A percentile compares a stretch with the other conserved stretches of the same genome.
phyloP scores from a whole-genome alignment of 116 monocot genomes.

The Thalassia testudinum region DNA sequence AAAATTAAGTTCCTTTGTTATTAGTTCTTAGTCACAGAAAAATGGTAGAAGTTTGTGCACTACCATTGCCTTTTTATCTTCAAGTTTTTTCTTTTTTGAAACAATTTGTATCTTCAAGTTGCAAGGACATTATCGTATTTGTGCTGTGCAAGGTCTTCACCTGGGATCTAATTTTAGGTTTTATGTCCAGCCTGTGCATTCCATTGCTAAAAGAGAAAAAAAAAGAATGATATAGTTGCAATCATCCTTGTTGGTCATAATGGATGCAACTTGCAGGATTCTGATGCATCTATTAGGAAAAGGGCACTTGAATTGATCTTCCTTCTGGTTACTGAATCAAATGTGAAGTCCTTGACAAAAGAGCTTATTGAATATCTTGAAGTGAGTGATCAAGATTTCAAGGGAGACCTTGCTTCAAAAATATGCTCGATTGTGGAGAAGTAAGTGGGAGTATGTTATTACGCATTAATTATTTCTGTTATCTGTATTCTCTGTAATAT shows the following conservation, averaged over 20 bases:
- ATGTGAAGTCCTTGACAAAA: slow-evolving; percentile 75
- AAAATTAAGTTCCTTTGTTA: no score
- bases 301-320: slow-evolving; percentile 94
- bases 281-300: slow-evolving; percentile 95
- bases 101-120: no score
- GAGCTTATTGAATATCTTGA: slow-evolving; percentile 94
- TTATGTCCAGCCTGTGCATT: no score
- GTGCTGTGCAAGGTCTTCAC: no score
- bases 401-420: slow-evolving; percentile 84
- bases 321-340: slow-evolving; percentile 80
- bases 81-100: no score
- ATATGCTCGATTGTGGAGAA: slow-evolving; percentile 95
- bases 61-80: no score
- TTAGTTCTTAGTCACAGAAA: no score
- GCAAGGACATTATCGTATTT: no score
- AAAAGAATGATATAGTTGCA: no score
- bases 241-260: background rate
- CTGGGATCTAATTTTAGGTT: no score
- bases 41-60: no score
- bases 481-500: background rate
- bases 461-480: background rate
- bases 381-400: slow-evolving; percentile 96
- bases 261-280: slow-evolving; percentile 41
- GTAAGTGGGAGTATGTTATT: slow-evolving; percentile 31
- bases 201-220: no score